phyloP scores from a whole-genome alignment of 2,329 filamentous ascomycete genomes.

The Proliferodiscus dingleyae region DNA sequence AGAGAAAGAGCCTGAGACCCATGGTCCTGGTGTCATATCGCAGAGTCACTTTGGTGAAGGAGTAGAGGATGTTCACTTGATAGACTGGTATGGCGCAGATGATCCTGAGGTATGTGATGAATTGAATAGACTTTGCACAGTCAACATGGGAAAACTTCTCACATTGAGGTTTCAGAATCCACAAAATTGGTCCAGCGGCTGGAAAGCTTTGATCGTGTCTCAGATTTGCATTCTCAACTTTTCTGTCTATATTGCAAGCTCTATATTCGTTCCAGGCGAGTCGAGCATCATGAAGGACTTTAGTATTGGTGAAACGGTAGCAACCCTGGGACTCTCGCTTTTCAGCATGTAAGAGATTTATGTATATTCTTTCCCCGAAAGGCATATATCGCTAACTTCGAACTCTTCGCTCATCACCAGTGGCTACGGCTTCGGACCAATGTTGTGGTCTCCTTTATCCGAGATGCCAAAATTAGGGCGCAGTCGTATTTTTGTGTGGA shows the following conservation, averaged over 20 bases:
- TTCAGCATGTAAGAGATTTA: too few species aligned
- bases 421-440: slow-evolving; percentile 55
- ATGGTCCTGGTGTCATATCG: neutral
- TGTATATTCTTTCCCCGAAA: too few species aligned
- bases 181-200: slow-evolving; percentile 41
- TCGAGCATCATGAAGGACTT: slow-evolving; percentile 42
- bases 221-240: slow-evolving; percentile 47
- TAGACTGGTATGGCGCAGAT: slow-evolving; percentile 29
- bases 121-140: too few species aligned
- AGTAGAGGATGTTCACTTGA: neutral
- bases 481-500: slow-evolving; percentile 61
- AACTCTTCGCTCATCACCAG: neutral
- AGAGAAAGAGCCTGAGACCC: neutral
- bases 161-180: too few species aligned
- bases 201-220: neutral
- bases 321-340: slow-evolving; percentile 52
- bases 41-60: neutral
- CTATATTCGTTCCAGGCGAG: slow-evolving; percentile 43
- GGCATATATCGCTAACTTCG: too few species aligned
- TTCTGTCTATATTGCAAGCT: slow-evolving; percentile 46
- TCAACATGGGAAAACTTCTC: too few species aligned
- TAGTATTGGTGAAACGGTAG: slow-evolving; percentile 44
- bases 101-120: slow-evolving; percentile 38
- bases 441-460: slow-evolving; percentile 59
- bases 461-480: slow-evolving; percentile 62